Conservation (phyloP, 2,329 filamentous ascomycete genomes). For the Fusarium sp. region DNA sequence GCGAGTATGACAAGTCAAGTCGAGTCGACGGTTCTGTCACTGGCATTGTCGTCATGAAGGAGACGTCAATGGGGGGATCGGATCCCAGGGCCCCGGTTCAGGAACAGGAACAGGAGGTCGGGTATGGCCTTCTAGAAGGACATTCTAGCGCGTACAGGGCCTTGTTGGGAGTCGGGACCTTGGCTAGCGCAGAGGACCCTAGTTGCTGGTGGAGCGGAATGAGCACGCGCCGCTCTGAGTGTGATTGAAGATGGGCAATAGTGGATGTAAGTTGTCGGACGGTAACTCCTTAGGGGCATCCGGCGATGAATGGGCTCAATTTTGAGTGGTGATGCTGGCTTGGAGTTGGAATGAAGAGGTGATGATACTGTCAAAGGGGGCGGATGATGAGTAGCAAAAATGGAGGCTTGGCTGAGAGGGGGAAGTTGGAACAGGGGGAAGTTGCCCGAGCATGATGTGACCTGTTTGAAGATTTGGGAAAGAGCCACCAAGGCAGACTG, state of each 20-base stretch:
- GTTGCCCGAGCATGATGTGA: background rate
- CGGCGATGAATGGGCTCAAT: slow-evolving; percentile 34
- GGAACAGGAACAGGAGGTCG: slow-evolving; percentile 34
- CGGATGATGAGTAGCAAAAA: slow-evolving; percentile 3
- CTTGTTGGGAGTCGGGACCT: slow-evolving; percentile 18
- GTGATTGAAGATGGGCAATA: slow-evolving; percentile 34
- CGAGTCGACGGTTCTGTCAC: slow-evolving; percentile 16
- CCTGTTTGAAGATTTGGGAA: slow-evolving; percentile 8
- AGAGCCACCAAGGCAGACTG: background rate
- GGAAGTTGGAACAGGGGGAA: background rate
- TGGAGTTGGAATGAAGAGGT: slow-evolving; percentile 7
- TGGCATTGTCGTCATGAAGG: slow-evolving; percentile 34
- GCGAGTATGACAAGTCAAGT: slow-evolving; percentile 23
- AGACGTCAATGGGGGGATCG: slow-evolving; percentile 34
- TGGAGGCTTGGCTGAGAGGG: slow-evolving; percentile 12
- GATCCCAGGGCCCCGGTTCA: slow-evolving; percentile 38
- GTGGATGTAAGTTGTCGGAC: slow-evolving; percentile 27
- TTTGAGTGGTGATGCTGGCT: slow-evolving; percentile 32
- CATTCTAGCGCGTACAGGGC: slow-evolving; percentile 42
- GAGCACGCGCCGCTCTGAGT: slow-evolving; percentile 25
- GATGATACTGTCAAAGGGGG: background rate
- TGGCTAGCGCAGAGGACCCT: slow-evolving; percentile 17
- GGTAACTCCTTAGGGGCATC: slow-evolving; percentile 29
- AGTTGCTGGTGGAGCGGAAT: slow-evolving; percentile 32
- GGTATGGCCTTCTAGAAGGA: slow-evolving; percentile 42